Evolutionary conservation across 1,139 yeast species (phyloP).

Genomic region (Scheffersomyces segobiensis): DNA sequence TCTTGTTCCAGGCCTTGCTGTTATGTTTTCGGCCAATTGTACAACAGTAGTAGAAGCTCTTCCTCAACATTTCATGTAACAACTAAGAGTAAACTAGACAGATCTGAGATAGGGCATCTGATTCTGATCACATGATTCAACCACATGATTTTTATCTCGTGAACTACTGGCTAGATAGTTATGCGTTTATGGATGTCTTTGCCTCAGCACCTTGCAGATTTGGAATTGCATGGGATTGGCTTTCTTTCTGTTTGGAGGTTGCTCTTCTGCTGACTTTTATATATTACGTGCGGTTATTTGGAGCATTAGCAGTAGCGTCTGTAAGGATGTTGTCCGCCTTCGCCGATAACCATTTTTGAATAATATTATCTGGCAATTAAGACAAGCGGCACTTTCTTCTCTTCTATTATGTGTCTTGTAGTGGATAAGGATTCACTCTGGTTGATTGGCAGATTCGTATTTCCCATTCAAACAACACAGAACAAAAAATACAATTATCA

Average conservation of each 20-base stretch:
- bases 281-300: too few species aligned
- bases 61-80: background rate
- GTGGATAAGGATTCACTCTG: background rate
- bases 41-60: background rate
- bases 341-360: background rate
- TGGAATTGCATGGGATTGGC: background rate
- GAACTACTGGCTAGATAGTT: too few species aligned
- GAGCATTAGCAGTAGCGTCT: background rate
- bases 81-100: too few species aligned
- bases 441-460: background rate
- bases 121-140: background rate
- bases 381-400: background rate
- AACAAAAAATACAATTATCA: too few species aligned
- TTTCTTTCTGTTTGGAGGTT: background rate
- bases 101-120: background rate
- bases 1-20: constrained; percentile 10
- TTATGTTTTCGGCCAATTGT: background rate
- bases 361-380: background rate
- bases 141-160: background rate
- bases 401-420: background rate
- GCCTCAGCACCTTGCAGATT: background rate
- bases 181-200: too few species aligned
- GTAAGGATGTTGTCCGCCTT: background rate
- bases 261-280: background rate
- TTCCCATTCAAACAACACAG: background rate